Base-by-base conservation (phyloP, 208 protist genomes). In the Blastocrithidia nonstop region DNA sequence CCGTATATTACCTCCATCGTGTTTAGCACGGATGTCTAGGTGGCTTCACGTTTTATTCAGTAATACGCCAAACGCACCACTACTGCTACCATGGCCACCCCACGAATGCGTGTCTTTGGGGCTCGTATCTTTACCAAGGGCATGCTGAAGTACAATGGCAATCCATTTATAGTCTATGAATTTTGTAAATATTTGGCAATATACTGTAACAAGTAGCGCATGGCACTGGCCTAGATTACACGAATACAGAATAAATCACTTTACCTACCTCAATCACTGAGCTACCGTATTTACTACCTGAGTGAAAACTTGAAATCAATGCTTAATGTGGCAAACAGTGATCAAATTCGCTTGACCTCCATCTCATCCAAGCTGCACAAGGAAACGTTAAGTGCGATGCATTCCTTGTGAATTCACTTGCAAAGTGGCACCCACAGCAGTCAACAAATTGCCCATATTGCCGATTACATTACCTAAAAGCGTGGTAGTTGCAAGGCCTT, bases 81-180 rank as follows among this genome's bases (percentile, higher is more conserved):
- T n/a, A 35, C 11, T n/a, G 29, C 29, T 11, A n/a, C 29, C 11
- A n/a, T 35, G 29, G 29, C 29, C 11, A 35, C 29, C 11, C 29
- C 29, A n/a, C 29, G 29, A 11, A 35, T 35, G 29, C n/a, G 29
- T n/a, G 29, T n/a, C 29, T 35, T 35, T 35, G 29, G 11, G 29
- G 29, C 29, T 15, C 29, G 29, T n/a, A 35, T 35, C 29, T 35
- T 35, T n/a, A 35, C 29, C 29, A 35, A 35, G 29, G 29, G 29
- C 29, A 35, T 35, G 29, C 29, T 35, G 29, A 11, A n/a, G 11
- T 35, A 35, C 29, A 11, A 11, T 15, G 11, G n/a, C 29, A 35
- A n/a, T 35, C 29, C 29, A 11, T 15, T n/a, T 15, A 11, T 35
- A 15, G 29, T 35, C 11, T 35, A 35, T n/a, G 29, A 35, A n/a